phyloP scores from a whole-genome alignment of 371 early-diverging fungal species.

The Chytridium lagenaria region DNA sequence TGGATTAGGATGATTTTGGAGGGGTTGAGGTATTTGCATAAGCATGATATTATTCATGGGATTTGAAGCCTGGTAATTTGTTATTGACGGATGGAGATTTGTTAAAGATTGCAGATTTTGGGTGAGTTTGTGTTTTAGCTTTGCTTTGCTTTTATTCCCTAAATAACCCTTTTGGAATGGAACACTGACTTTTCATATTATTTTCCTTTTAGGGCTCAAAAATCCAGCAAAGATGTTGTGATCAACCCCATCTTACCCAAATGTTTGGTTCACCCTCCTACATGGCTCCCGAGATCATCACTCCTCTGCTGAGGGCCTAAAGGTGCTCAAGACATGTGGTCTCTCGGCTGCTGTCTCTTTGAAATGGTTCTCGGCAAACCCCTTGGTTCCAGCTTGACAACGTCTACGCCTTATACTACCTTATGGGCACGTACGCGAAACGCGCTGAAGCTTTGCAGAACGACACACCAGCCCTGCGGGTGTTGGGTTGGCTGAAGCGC shows the following conservation, averaged over 20 bases:
- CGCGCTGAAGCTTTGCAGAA: constrained; percentile 18
- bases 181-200: neutral
- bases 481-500: neutral
- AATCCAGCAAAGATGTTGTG: constrained; percentile 22
- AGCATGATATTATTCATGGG: constrained; percentile 27
- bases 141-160: neutral
- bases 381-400: constrained; percentile 39
- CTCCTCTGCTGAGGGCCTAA: constrained; percentile 22
- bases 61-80: constrained; percentile 53
- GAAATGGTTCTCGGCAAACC: constrained; percentile 39
- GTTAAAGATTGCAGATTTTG: neutral
- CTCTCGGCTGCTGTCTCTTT: constrained; percentile 37
- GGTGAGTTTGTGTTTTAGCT: neutral
- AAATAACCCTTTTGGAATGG: neutral
- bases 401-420: constrained; percentile 31
- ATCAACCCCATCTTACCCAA: constrained; percentile 20
- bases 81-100: neutral
- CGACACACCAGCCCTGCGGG: neutral
- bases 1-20: constrained; percentile 31
- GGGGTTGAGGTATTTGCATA: constrained; percentile 20
- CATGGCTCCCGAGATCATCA: constrained; percentile 29
- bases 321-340: constrained; percentile 38
- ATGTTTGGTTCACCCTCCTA: constrained; percentile 24
- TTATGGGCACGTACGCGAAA: constrained; percentile 21
- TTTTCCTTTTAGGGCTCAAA: constrained; percentile 16